A percentile compares a stretch with the other conserved stretches of the same genome.
Evolutionary conservation across 1,284 basidiomycete species (phyloP).

Genomic region (Cutaneotrichosporon spelunceum): DNA sequence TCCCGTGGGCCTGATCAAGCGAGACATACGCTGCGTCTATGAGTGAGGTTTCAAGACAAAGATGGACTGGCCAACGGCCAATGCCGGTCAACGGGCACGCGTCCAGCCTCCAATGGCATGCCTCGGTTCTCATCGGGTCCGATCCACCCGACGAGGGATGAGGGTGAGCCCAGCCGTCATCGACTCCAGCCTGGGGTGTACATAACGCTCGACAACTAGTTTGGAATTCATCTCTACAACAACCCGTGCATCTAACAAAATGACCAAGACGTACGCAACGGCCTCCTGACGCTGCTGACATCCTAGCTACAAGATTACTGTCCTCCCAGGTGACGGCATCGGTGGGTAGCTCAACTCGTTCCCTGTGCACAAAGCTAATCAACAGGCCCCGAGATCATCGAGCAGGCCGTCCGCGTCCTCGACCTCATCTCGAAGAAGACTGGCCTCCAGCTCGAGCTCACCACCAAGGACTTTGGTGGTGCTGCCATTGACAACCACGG

Average conservation of each 20-base stretch:
- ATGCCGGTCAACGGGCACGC: not conserved
- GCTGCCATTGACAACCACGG: constrained; percentile 85
- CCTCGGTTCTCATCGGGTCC: not conserved
- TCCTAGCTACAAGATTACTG: constrained; percentile 70
- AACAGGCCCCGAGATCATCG: constrained; percentile 86
- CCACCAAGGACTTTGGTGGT: constrained; percentile 79
- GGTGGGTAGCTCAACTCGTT: constrained; percentile 57
- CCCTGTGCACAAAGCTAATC: not conserved
- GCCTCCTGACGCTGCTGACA: not conserved
- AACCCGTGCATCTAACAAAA: not conserved
- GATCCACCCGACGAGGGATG: not conserved
- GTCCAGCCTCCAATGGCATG: not conserved
- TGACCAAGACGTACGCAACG: constrained; percentile 3
- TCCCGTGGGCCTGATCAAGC: too few relatives aligned
- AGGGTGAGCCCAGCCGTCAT: not conserved
- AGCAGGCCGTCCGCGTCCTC: constrained; percentile 83
- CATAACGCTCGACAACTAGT: not conserved
- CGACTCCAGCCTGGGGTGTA: not conserved
- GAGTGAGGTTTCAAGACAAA: too few relatives aligned
- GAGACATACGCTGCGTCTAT: too few relatives aligned
- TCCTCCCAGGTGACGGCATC: constrained; percentile 95
- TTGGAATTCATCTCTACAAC: not conserved
- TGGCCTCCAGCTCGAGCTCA: constrained; percentile 68
- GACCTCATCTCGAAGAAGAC: constrained; percentile 67
- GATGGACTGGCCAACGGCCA: too few relatives aligned